Evolutionary conservation across 2,329 filamentous ascomycete genomes (phyloP).

Genomic region (Aaosphaeria pasadenensis): DNA sequence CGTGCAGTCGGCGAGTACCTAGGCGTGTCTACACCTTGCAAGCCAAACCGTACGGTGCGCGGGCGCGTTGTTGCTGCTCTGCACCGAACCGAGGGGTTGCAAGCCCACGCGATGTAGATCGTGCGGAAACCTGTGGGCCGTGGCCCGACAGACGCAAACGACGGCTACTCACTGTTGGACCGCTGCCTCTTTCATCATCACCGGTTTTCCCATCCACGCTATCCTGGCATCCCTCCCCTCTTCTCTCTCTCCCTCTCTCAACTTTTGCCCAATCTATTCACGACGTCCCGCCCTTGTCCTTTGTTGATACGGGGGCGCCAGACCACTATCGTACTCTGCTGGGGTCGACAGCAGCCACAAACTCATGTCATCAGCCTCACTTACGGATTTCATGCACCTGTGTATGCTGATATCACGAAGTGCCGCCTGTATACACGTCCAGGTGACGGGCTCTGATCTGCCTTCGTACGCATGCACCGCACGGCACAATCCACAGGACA

Average conservation of each 20-base stretch:
- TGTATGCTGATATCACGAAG: constrained; percentile 1
- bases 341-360: constrained; percentile 6
- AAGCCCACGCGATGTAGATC: constrained; percentile 14
- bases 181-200: constrained; percentile 3
- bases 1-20: constrained; percentile 12
- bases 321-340: constrained; percentile 3
- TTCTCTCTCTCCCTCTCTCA: background rate
- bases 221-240: background rate
- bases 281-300: too few species aligned
- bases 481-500: too few species aligned
- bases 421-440: too few species aligned
- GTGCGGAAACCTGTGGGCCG: constrained; percentile 6
- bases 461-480: too few species aligned
- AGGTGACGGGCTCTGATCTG: too few species aligned
- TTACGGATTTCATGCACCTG: background rate
- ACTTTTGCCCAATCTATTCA: background rate
- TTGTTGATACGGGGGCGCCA: background rate
- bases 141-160: background rate
- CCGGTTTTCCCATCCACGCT: background rate
- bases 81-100: constrained; percentile 2
- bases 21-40: background rate
- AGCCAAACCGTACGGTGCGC: background rate
- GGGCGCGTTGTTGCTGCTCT: background rate
- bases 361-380: constrained; percentile 14
- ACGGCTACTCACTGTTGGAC: background rate